Conservation (phyloP, 2,329 filamentous ascomycete genomes). For the Aspergillus terreus region DNA sequence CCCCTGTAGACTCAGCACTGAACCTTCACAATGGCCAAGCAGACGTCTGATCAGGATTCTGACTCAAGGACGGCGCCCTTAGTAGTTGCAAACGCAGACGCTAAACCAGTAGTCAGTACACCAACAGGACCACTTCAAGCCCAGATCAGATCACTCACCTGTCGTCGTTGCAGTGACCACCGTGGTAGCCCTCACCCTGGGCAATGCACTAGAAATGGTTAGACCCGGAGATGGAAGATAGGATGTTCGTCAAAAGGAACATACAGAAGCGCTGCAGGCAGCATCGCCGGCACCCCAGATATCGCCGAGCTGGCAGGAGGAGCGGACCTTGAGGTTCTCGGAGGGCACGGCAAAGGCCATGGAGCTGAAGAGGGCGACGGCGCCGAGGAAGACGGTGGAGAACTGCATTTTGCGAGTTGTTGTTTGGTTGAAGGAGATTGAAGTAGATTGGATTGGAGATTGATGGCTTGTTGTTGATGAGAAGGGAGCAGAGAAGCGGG, state of each 20-base stretch:
- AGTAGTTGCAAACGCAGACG: neutral
- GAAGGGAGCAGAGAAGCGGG: too few species aligned
- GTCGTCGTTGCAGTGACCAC: neutral
- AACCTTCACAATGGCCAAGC: too few species aligned
- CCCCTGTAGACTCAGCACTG: too few species aligned
- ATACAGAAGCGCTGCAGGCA: constrained; percentile 1
- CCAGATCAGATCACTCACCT: neutral
- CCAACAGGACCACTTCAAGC: neutral
- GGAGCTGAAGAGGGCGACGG: constrained; percentile 2
- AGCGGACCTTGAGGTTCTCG: neutral
- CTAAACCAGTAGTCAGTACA: neutral
- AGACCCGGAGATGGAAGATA: neutral
- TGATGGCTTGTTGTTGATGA: too few species aligned
- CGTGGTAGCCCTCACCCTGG: neutral
- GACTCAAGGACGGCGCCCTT: neutral
- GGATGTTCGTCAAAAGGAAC: neutral
- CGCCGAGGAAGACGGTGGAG: constrained; percentile 1
- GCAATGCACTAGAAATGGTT: neutral
- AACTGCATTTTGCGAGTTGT: neutral
- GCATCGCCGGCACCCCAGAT: constrained; percentile 1
- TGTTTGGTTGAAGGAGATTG: neutral
- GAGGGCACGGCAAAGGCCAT: neutral
- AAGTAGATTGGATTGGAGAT: too few species aligned
- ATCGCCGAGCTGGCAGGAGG: neutral
- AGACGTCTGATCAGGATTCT: too few species aligned